Evolutionary conservation across 2,329 filamentous ascomycete species (phyloP), one percentile per base, ranked within the genome.

Genomic region (Colletotrichum sp.): DNA sequence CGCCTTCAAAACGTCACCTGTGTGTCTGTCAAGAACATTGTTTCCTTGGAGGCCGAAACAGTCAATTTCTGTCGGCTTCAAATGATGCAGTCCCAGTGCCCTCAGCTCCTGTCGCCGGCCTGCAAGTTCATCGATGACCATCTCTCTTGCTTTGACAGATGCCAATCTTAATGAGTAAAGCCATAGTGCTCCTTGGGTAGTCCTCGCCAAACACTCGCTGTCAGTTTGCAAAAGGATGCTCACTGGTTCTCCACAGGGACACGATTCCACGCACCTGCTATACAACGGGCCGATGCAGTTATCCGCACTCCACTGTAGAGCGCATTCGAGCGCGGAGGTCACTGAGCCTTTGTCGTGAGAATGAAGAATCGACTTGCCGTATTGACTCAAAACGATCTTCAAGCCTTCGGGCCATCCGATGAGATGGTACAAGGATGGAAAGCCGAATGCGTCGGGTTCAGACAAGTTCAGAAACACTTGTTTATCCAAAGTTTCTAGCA

Each of bases 161-260:
- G 64, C 11, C 1, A 0, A 0, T 4, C 0, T 4, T 3, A 67
- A 1, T 22, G 22, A 4, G 2, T 3, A 9, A 6, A 0, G 0
- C 36, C 36, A 67, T 11, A 0, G 11, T 22, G 1, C 1, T 22
- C 11, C 6, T 13, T 0, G 3, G 11, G 1, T 15, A 5, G 29
- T 3, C 29, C 59, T 62, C 1, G 29, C 5, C 27, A 62, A 8
- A 25, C 29, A 34, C 9, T 62, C 59, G 9, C 3, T 67, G 6
- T 67, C 64, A 11, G 7, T 15, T 11, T 67, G 19, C 19, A 67
- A 8, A 12, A 67, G 19, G 9, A 55, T n/a, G 6, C 15, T 19
- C 8, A 34, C 39, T 32, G 39, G 0, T 22, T 49, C 11, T 1
- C 27, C 16, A 6, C 64, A 67, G 2, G 16, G 3, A 55, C 64